Conservation (phyloP, 2,329 filamentous ascomycete genomes). For the Pleochaeta shiraiana region DNA sequence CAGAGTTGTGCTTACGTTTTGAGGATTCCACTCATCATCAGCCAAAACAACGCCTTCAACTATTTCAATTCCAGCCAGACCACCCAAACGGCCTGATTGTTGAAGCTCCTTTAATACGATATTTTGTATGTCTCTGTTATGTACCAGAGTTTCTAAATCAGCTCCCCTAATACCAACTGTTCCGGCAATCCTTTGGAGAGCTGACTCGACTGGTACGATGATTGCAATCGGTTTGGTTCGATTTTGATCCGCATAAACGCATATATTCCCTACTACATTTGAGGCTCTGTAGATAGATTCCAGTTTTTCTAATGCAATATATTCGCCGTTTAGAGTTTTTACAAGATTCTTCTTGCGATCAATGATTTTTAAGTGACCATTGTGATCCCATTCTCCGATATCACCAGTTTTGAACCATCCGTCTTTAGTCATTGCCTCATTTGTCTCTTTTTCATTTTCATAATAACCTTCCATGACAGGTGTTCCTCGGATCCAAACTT, state of each 20-base stretch:
- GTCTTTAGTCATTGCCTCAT: slow-evolving; percentile 53
- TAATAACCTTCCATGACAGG: slow-evolving; percentile 62
- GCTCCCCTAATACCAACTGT: slow-evolving; percentile 41
- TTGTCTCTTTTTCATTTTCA: slow-evolving; percentile 68
- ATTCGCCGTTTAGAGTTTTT: slow-evolving; percentile 89
- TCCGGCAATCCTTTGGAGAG: slow-evolving; percentile 35
- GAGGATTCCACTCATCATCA: slow-evolving; percentile 74
- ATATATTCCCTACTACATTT: slow-evolving; percentile 64
- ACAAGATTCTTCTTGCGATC: slow-evolving; percentile 98
- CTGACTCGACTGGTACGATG: slow-evolving; percentile 45
- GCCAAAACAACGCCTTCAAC: slow-evolving; percentile 56
- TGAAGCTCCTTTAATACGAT: slow-evolving; percentile 47
- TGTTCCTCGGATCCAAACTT: slow-evolving; percentile 71
- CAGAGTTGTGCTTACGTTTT: slow-evolving; percentile 44
- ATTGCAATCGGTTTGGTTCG: slow-evolving; percentile 65
- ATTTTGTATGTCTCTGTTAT: slow-evolving; percentile 39
- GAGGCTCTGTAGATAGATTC: slow-evolving; percentile 75
- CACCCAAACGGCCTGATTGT: slow-evolving; percentile 38
- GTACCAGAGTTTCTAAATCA: slow-evolving; percentile 40
- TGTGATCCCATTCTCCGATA: slow-evolving; percentile 67
- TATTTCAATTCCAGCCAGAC: slow-evolving; percentile 49
- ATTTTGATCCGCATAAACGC: slow-evolving; percentile 59
- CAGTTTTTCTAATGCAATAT: slow-evolving; percentile 90
- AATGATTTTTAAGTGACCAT: slow-evolving; percentile 69
- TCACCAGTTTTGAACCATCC: slow-evolving; percentile 97